A percentile compares a stretch with the other conserved stretches of the same genome.
Evolutionary conservation across 305 asterid species (phyloP).

Genomic region (Solanum hybrid): DNA sequence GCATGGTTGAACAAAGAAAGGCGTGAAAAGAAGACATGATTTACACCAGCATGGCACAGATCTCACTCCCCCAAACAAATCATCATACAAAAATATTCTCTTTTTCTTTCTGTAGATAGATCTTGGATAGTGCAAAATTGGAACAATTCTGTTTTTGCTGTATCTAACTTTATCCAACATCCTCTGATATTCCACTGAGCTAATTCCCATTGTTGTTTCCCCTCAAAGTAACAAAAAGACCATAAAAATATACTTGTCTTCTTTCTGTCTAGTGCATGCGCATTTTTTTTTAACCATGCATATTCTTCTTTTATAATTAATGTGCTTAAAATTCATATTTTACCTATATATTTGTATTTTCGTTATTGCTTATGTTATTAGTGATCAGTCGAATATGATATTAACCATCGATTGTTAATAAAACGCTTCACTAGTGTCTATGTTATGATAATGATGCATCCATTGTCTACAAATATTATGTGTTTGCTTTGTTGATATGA

Average conservation of each 20-base stretch:
- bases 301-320: neutral
- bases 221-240: neutral
- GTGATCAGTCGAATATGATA: neutral
- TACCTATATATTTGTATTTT: neutral
- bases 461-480: too few species aligned
- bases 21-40: neutral
- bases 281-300: neutral
- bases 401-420: neutral
- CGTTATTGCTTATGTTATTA: neutral
- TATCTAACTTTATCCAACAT: constrained; percentile 30
- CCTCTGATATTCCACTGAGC: constrained; percentile 20
- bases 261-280: neutral
- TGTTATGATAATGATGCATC: neutral
- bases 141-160: constrained; percentile 7
- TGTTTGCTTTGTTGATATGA: neutral
- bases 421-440: neutral
- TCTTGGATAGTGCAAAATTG: neutral
- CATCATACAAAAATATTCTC: neutral
- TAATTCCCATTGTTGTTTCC: constrained; percentile 9
- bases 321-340: neutral
- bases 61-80: neutral
- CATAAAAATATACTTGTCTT: neutral
- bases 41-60: neutral
- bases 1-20: neutral
- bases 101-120: neutral